Conservation (phyloP, 169 alveolate genomes). For the Babesia microti region DNA sequence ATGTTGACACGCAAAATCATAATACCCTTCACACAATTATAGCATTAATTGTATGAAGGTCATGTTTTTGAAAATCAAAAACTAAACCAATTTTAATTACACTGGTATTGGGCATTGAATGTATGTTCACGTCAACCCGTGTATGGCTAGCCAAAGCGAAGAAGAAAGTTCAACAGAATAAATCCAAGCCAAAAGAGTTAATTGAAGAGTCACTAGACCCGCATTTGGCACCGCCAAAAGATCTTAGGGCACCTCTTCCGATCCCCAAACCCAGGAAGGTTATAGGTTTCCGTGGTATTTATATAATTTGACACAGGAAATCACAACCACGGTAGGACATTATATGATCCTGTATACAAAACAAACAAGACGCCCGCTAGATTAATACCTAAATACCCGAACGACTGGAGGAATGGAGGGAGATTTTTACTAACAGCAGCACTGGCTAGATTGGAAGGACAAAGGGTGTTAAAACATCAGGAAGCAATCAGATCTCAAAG, state of each 20-base stretch:
- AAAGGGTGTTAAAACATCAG: conserved; percentile 42
- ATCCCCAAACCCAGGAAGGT: conserved; percentile 20
- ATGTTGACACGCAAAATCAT: too few species aligned
- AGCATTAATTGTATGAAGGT: too few species aligned
- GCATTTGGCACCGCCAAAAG: too few species aligned
- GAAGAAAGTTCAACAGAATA: too few species aligned
- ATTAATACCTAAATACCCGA: conserved; percentile 69
- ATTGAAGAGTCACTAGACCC: too few species aligned
- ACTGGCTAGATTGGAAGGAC: conserved; percentile 62
- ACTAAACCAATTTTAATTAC: too few species aligned
- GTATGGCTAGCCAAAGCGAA: too few species aligned
- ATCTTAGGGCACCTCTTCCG: conserved; percentile 23
- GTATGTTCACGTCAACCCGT: too few species aligned
- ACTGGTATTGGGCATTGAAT: too few species aligned
- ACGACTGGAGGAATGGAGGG: conserved; percentile 80
- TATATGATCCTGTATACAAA: conserved; percentile 74
- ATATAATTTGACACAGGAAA: conserved; percentile 48
- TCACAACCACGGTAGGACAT: conserved; percentile 65
- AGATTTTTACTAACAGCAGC: conserved; percentile 67
- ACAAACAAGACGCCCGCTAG: conserved; percentile 75
- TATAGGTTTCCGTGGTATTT: conserved; percentile 20
- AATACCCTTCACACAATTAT: too few species aligned
- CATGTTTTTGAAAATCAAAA: too few species aligned
- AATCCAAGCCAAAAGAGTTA: too few species aligned
- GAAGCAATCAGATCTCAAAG: conserved; percentile 50